Conservation (phyloP, 2,329 filamentous ascomycete species). For the Monosporascus sp. region DNA sequence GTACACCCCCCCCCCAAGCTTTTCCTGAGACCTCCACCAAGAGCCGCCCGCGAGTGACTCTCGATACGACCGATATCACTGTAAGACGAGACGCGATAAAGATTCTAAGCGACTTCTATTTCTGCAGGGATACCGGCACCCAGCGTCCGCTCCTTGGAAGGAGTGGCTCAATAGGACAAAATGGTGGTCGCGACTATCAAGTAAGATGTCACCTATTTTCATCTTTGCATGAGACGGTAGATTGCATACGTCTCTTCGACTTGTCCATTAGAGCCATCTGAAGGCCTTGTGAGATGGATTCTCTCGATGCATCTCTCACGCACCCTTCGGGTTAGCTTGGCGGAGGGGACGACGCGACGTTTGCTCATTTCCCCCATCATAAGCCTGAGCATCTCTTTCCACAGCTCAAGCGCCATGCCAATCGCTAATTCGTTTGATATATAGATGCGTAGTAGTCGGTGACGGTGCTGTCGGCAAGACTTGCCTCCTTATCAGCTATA, state of each 20-base stretch:
- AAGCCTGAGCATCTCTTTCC: slow-evolving; percentile 2
- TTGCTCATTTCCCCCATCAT: slow-evolving; percentile 1
- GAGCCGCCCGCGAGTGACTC: too few species aligned
- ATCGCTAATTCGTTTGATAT: slow-evolving; percentile 12
- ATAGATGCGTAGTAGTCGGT: slow-evolving; percentile 95
- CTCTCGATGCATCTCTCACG: not conserved
- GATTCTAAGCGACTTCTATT: not conserved
- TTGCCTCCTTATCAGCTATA: slow-evolving; percentile 97
- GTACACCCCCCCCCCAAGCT: not conserved
- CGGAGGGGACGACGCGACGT: slow-evolving; percentile 4
- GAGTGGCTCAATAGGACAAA: slow-evolving; percentile 36
- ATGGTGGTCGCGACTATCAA: slow-evolving; percentile 62
- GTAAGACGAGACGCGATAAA: not conserved
- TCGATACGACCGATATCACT: not conserved
- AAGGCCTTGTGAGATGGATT: not conserved
- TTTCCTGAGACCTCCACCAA: too few species aligned
- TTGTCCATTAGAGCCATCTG: not conserved
- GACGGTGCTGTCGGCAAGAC: slow-evolving; percentile 99
- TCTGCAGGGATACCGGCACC: slow-evolving; percentile 5
- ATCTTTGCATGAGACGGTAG: slow-evolving; percentile 1
- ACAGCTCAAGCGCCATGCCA: slow-evolving; percentile 3
- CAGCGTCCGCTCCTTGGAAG: slow-evolving; percentile 29
- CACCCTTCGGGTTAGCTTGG: too few species aligned
- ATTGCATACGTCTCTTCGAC: not conserved
- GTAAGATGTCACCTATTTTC: slow-evolving; percentile 37